Conservation (phyloP, 768 basidiomycete species). For the Leccinellum albellum region DNA sequence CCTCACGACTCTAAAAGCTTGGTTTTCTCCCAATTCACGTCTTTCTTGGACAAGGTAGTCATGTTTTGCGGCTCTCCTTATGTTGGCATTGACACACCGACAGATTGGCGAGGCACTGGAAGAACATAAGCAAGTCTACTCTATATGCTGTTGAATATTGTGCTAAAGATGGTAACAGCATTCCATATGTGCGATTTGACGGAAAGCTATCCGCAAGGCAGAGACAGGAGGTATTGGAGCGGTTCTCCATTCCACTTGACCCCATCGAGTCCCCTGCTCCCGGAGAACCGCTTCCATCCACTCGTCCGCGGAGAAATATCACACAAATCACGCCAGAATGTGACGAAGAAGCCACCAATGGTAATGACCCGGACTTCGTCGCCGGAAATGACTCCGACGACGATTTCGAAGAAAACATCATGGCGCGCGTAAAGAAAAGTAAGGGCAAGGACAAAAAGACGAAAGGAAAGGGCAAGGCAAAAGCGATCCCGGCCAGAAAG, state of each 20-base stretch:
- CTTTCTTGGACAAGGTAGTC: conserved; percentile 72
- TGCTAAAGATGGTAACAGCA: conserved; percentile 38
- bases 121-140: conserved; percentile 49
- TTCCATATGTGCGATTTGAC: conserved; percentile 78
- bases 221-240: conserved; percentile 72
- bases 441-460: conserved; percentile 36
- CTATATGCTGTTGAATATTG: not conserved
- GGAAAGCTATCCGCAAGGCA: conserved; percentile 80
- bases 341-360: conserved; percentile 19
- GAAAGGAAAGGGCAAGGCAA: conserved; percentile 38
- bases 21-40: conserved; percentile 89
- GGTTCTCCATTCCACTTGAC: conserved; percentile 67
- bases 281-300: conserved; percentile 13
- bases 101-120: conserved; percentile 71
- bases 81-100: not conserved
- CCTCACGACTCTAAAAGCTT: conserved; percentile 73
- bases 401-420: conserved; percentile 30
- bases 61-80: not conserved
- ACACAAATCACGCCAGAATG: conserved; percentile 1
- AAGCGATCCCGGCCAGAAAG: conserved; percentile 14
- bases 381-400: conserved; percentile 26
- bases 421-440: conserved; percentile 28
- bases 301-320: conserved; percentile 4
- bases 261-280: conserved; percentile 24
- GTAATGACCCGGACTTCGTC: conserved; percentile 36